A percentile compares a stretch with the other conserved stretches of the same genome.
Evolutionary conservation across 805 yeast genomes (phyloP).

Genomic region (Metschnikowia chrysomelidarum): DNA sequence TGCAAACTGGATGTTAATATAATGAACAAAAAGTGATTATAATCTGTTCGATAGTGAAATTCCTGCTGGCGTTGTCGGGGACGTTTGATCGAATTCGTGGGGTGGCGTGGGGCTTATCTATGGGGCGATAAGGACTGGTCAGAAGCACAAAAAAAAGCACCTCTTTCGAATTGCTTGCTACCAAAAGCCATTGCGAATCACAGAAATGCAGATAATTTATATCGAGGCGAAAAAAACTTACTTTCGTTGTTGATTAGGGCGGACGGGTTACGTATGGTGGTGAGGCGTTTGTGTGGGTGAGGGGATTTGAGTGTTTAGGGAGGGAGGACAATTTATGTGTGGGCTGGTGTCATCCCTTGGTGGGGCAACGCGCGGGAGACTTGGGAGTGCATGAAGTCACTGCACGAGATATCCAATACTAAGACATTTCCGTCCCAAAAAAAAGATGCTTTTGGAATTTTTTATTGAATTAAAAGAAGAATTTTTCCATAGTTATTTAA

Average conservation of each 20-base stretch:
- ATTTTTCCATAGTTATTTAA: too few relatives aligned
- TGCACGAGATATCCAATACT: too few relatives aligned
- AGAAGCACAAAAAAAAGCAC: slow-evolving; percentile 5
- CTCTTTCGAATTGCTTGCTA: neutral
- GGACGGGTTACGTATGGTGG: neutral
- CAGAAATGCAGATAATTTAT: neutral
- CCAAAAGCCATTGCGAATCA: too few relatives aligned
- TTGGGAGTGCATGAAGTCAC: too few relatives aligned
- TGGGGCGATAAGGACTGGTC: slow-evolving; percentile 8
- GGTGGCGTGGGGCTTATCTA: slow-evolving; percentile 5
- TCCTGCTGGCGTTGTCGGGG: neutral
- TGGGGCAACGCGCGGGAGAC: slow-evolving; percentile 13
- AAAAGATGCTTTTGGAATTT: too few relatives aligned
- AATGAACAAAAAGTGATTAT: neutral
- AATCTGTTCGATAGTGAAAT: neutral
- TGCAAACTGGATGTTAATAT: slow-evolving; percentile 6
- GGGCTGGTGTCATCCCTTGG: slow-evolving; percentile 19
- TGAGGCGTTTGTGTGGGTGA: neutral
- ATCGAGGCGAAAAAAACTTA: neutral
- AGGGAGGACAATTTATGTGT: slow-evolving; percentile 3
- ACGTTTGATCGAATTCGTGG: too few relatives aligned
- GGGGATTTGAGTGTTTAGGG: neutral
- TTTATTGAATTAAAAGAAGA: too few relatives aligned
- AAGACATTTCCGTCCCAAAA: too few relatives aligned
- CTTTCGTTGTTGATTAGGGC: neutral